A percentile compares a stretch with the other conserved stretches of the same genome.
These are phyloP conservation scores for Pseudocohnilembus persalinus DNA, from an alignment of 169 alveolate genomes.

Conservation along the genomic window DNA sequence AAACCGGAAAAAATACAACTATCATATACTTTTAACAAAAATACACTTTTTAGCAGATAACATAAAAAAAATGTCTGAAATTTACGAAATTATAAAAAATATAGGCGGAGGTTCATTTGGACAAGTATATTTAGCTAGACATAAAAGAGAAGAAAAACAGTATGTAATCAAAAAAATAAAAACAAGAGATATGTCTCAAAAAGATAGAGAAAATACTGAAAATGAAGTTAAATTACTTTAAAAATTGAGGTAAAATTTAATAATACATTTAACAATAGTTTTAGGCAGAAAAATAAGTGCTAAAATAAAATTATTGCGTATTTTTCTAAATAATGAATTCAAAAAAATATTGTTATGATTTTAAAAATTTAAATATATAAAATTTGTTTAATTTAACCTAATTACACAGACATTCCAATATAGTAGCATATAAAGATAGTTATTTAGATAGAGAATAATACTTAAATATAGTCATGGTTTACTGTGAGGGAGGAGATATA, in stretches of 20 bases:
- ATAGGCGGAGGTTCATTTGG: constrained; percentile 89
- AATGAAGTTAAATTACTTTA: constrained; percentile 86
- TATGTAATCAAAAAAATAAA: constrained; percentile 86
- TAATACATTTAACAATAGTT: background rate
- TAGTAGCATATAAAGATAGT: constrained; percentile 90
- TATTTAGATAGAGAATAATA: constrained; percentile 81
- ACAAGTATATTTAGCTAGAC: constrained; percentile 80
- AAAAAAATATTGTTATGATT: no score
- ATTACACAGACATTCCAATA: constrained; percentile 81
- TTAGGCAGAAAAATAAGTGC: no score
- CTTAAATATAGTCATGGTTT: constrained; percentile 90
- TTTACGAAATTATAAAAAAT: constrained; percentile 76
- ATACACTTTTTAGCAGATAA: no score
- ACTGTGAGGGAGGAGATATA: constrained; percentile 94
- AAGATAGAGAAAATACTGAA: constrained; percentile 85
- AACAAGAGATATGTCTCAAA: constrained; percentile 78
- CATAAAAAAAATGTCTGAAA: constrained; percentile 32
- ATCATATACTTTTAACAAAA: no score
- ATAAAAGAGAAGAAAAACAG: constrained; percentile 77
- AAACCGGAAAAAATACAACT: no score
- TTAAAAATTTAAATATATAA: constrained; percentile 53
- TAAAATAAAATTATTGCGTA: no score
- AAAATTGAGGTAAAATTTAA: constrained; percentile 22
- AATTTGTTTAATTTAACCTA: background rate
- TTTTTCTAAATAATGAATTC: no score